Base-by-base conservation (phyloP, 1,284 basidiomycete genomes). In the Leccinum proliferum region DNA sequence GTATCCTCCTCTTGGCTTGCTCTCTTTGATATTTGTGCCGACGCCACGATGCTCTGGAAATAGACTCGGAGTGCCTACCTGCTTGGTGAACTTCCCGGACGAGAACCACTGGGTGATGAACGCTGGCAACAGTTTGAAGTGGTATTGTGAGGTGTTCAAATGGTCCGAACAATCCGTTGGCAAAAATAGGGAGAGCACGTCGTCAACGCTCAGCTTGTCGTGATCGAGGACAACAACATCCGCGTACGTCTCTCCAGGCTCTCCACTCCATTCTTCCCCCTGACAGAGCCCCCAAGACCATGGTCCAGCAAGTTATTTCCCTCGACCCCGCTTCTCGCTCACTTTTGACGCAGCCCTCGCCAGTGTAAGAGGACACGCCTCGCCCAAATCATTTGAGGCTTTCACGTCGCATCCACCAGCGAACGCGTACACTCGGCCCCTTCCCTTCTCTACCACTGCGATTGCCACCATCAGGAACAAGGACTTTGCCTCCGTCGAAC, bases 21-120 rank as follows among this genome's bases (percentile, higher is more conserved):
- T 29, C 32, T 35, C 15, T 55, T 55, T 32, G 37, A 43, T 32
- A 12, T 58, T 29, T n/a, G 52, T 3, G n/a, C 50, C 61, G 57
- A 61, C n/a, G 35, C 18, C 18, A 29, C 53, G 35, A 2, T 39
- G 25, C n/a, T 8, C 25, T 39, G 12, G 57, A 18, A 58, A 65
- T 57, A 93, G 93, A 67, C 83, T 81, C 59, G 86, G 85, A 12
- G 77, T 97, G 6, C 35, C 90, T 29, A 29, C 91, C 65, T 85
- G 95, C 58, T 81, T 97, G 58, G 83, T 97, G 10, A 87, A 95
- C 67, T 97, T 97, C 83, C 92, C 92, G 0, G 88, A 93, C 69
- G 95, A 97, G 79, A 96, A 96, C 70, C 94, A 96, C 74, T 96
- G 92, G 92, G 91, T 92, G 10, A 67, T 90, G 63, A 83, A 90